phyloP scores from a whole-genome alignment of 31 red algal species.

The Porphyra umbilicalis region DNA sequence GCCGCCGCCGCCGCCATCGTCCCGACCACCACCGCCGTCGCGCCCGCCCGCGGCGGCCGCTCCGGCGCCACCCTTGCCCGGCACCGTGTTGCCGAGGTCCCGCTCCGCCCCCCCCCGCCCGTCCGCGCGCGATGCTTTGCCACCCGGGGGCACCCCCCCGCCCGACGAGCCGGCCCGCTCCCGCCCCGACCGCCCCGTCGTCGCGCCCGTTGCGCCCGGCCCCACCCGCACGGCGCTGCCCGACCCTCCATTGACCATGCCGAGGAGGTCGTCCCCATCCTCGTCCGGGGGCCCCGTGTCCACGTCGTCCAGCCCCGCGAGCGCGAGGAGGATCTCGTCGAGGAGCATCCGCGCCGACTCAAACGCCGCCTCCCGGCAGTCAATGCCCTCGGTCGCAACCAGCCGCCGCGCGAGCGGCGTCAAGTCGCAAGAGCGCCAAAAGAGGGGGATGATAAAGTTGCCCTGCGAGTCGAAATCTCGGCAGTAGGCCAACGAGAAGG shows the following conservation, averaged over 20 bases:
- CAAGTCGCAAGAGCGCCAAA: conserved; percentile 69
- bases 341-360: conserved; percentile 33
- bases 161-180: background rate
- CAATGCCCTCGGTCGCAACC: conserved; percentile 69
- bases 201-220: background rate
- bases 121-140: background rate
- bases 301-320: conserved; percentile 9
- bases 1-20: conserved; percentile 39
- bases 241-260: background rate
- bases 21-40: background rate
- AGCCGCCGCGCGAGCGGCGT: conserved; percentile 66
- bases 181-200: background rate
- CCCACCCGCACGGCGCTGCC: background rate
- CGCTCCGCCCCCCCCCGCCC: background rate
- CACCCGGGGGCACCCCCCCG: background rate
- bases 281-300: background rate
- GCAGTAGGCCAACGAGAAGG: conserved; percentile 71
- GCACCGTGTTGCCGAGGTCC: background rate
- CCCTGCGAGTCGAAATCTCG: conserved; percentile 67
- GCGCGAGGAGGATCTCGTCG: conserved; percentile 52
- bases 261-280: background rate
- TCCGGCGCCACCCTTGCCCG: background rate
- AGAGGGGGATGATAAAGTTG: conserved; percentile 76
- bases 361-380: conserved; percentile 72
- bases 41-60: background rate